A percentile compares a stretch with the other conserved stretches of the same genome.
phyloP scores from a whole-genome alignment of 202 grass and related monocot genomes.

The Brachypodium distachyon region DNA sequence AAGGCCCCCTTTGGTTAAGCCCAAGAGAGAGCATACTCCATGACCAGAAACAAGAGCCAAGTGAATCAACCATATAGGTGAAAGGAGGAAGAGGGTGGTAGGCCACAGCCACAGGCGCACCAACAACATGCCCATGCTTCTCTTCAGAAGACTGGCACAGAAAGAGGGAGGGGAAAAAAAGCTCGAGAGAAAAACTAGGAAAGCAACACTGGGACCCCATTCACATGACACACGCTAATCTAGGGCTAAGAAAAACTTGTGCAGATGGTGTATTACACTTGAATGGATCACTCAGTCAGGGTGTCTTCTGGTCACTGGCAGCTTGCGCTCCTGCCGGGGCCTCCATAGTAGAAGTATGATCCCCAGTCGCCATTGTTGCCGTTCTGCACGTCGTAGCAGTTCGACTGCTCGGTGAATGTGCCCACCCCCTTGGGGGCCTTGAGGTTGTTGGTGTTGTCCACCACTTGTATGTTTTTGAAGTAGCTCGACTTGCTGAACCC shows the following conservation, averaged over 20 bases:
- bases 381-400: conserved; percentile 78
- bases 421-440: conserved; percentile 41
- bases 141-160: conserved; percentile 76
- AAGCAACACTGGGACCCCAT: conserved; percentile 31
- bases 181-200: not conserved
- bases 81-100: conserved; percentile 36
- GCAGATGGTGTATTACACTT: conserved; percentile 16
- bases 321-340: conserved; percentile 78
- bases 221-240: conserved; percentile 52
- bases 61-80: conserved; percentile 47
- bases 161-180: not conserved
- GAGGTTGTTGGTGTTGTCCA: conserved; percentile 87
- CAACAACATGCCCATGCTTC: conserved; percentile 81
- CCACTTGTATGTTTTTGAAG: conserved; percentile 88
- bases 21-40: not conserved
- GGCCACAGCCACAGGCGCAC: conserved; percentile 38
- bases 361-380: conserved; percentile 83
- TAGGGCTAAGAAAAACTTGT: conserved; percentile 39
- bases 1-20: conserved; percentile 3
- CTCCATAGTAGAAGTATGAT: conserved; percentile 96
- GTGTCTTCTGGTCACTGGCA: conserved; percentile 33
- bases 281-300: not conserved
- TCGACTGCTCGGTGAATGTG: conserved; percentile 83
- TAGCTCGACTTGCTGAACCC: conserved; percentile 91
- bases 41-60: conserved; percentile 9